A percentile compares a stretch with the other conserved stretches of the same genome.
phyloP scores from a whole-genome alignment of 768 basidiomycete genomes.

The Calocybe indica region DNA sequence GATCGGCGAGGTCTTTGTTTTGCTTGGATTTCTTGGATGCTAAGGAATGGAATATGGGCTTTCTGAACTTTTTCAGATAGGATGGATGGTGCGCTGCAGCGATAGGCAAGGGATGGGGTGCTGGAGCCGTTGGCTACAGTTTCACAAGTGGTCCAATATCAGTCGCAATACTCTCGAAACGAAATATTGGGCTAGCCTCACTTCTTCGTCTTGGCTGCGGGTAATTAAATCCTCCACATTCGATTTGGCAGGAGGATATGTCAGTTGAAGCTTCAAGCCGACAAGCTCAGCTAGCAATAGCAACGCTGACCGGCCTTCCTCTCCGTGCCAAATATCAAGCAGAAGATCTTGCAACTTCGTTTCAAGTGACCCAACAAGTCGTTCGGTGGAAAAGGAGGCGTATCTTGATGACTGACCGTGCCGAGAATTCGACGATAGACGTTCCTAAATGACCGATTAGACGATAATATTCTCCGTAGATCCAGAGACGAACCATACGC shows the following conservation, averaged over 20 bases:
- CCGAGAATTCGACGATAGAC: neutral
- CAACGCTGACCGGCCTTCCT: constrained; percentile 17
- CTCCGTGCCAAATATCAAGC: constrained; percentile 17
- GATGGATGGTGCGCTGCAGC: constrained; percentile 43
- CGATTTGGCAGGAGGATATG: neutral
- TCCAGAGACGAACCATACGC: constrained; percentile 11
- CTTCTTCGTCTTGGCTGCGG: no score
- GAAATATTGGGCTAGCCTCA: no score
- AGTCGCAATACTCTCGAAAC: no score
- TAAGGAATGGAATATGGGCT: constrained; percentile 17
- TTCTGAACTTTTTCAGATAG: constrained; percentile 25
- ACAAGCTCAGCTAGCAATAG: constrained; percentile 20
- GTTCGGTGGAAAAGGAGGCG: constrained; percentile 17
- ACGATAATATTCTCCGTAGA: no score
- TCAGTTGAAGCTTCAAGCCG: constrained; percentile 14
- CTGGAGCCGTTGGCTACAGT: neutral
- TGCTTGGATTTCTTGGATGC: neutral
- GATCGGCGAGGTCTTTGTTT: neutral
- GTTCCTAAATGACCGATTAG: constrained; percentile 1
- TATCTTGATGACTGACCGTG: constrained; percentile 15
- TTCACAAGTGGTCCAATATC: no score
- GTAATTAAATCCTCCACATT: no score
- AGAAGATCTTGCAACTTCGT: constrained; percentile 23
- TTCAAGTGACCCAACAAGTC: constrained; percentile 22
- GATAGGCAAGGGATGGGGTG: constrained; percentile 27